Base-by-base conservation (phyloP, 352 stramenopile species). In the Pythium chondricola region DNA sequence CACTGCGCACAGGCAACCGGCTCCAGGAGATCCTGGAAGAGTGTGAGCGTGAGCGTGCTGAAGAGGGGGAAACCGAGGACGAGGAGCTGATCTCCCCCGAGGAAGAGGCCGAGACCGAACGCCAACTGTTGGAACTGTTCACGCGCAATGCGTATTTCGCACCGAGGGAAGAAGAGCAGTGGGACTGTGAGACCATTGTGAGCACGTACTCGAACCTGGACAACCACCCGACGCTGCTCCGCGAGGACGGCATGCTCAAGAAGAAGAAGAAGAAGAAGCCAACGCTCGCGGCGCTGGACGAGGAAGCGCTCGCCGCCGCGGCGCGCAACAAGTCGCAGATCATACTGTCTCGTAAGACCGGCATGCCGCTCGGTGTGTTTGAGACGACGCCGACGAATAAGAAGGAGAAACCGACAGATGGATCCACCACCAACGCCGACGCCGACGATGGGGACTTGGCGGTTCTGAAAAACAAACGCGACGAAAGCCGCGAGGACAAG, bases 171-270 rank as follows among this genome's bases (percentile, higher is more conserved):
- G 56, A 71, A 27, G 82, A 90, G 56, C 50, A 79, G 53, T 99
- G 96, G 95, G 96, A 99, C 71, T 98, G 88, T 56, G 95, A 99
- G 66, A 98, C 91, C 37, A 98, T 99, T 46, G 74, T 99, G 45
- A 98, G 93, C 49, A 99, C 96, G 32, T 99, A 98, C 74, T 98
- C 92, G 26, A 98, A 97, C 61, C 49, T 98, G 57, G 95, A 98
- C 67, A 99, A 99, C 75, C 97, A 98, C 68, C 96, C 96, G 21
- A 96, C 85, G 8, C 58, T 98, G 7, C 83, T 98, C 48, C 71
- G 72, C 32, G 80, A 93, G 45, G 68, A 85, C n/a, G 37, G 52
- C 42, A 51, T 44, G 5, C 48, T 66, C 30, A 63, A 64, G n/a
- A 80, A 79, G 35, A 71, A 71, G 39, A 88, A 85, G 50, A 96